These are phyloP conservation scores for Protostelium mycophagum DNA, from an alignment of 78 protist species.

Conservation along the genomic window DNA sequence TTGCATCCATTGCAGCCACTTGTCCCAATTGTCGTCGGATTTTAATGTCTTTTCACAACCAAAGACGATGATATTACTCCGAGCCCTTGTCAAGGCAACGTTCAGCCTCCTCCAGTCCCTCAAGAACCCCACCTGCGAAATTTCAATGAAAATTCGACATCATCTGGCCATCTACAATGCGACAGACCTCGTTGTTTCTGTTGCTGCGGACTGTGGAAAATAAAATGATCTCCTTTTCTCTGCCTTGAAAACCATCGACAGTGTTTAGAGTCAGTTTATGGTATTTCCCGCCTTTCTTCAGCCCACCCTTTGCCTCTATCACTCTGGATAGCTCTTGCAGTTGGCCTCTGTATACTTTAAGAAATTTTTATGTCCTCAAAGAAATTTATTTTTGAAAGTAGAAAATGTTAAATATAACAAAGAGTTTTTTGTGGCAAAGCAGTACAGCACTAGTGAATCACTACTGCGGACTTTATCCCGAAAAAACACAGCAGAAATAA, in stretches of 20 bases:
- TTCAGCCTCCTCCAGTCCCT: constrained; percentile 82
- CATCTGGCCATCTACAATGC: background rate
- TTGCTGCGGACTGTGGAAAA: constrained; percentile 73
- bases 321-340: too few species aligned
- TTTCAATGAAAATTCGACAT: too few species aligned
- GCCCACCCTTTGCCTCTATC: too few species aligned
- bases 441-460: too few species aligned
- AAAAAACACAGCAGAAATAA: too few species aligned
- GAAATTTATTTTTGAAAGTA: too few species aligned
- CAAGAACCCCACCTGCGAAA: constrained; percentile 68
- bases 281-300: too few species aligned
- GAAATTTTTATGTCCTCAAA: too few species aligned
- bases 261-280: constrained; percentile 57
- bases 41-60: constrained; percentile 28
- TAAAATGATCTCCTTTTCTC: constrained; percentile 79
- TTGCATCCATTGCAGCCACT: background rate
- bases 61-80: constrained; percentile 33
- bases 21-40: background rate
- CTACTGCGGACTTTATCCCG: too few species aligned
- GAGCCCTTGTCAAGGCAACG: constrained; percentile 86
- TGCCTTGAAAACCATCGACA: constrained; percentile 83
- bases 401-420: too few species aligned
- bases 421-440: too few species aligned
- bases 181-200: background rate
- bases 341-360: too few species aligned